phyloP scores from a whole-genome alignment of 2,329 filamentous ascomycete genomes.

The Hypoxylon sp. region DNA sequence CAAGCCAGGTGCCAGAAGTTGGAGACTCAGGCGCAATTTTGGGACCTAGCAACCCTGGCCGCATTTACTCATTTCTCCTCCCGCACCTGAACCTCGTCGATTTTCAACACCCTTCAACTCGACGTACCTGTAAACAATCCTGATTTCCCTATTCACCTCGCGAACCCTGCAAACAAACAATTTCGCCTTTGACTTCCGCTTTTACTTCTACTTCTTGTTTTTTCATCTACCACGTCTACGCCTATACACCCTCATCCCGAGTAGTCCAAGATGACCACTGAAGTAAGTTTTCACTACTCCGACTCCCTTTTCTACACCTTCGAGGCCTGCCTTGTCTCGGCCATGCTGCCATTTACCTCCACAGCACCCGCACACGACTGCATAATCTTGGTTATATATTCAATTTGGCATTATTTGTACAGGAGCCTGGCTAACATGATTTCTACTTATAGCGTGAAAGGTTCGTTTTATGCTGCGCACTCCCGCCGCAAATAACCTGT shows the following conservation, averaged over 20 bases:
- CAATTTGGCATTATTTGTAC: slow-evolving; percentile 29
- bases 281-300: slow-evolving; percentile 50
- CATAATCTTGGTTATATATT: slow-evolving; percentile 48
- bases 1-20: slow-evolving; percentile 43
- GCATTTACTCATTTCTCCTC: slow-evolving; percentile 48
- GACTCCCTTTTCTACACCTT: slow-evolving; percentile 30
- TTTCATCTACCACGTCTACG: slow-evolving; percentile 19
- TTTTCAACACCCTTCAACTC: slow-evolving; percentile 51
- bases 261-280: slow-evolving; percentile 53
- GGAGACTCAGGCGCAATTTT: slow-evolving; percentile 44
- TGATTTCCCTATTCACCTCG: slow-evolving; percentile 39
- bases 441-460: slow-evolving; percentile 73
- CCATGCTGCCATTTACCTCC: slow-evolving; percentile 40
- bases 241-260: slow-evolving; percentile 35
- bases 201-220: slow-evolving; percentile 14
- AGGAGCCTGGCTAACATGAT: slow-evolving; percentile 48
- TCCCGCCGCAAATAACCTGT: slow-evolving; percentile 33
- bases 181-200: slow-evolving; percentile 10
- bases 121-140: slow-evolving; percentile 52
- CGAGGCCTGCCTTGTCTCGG: slow-evolving; percentile 45
- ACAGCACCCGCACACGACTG: slow-evolving; percentile 35
- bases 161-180: slow-evolving; percentile 42
- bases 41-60: slow-evolving; percentile 41
- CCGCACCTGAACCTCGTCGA: slow-evolving; percentile 49
- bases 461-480: slow-evolving; percentile 62